Percentiles rank a stretch among this genome's conserved stretches.
These are phyloP conservation scores for sunflower (Helianthus annuus) DNA, from an alignment of 129 eudicot genomes.

Conservation along the genomic window HanXRQr2.0-SUNRISE NC_035439.2:26131517-26132016, in stretches of 20 bases:
- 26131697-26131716: conserved; percentile 73
- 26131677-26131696: conserved; percentile 59
- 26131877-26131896: conserved; percentile 68
- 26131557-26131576: conserved; percentile 45
- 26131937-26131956: conserved; percentile 72
- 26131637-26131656: conserved; percentile 42
- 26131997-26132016: conserved; percentile 77
- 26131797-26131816: conserved; percentile 65
- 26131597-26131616: conserved; percentile 66
- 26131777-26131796: conserved; percentile 77
- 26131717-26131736: conserved; percentile 73
- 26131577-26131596: conserved; percentile 57
- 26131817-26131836: conserved; percentile 66
- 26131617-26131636: conserved; percentile 54
- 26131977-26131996: conserved; percentile 62
- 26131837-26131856: conserved; percentile 47
- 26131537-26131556: conserved; percentile 53
- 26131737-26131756: conserved; percentile 52
- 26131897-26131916: conserved; percentile 65
- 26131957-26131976: conserved; percentile 58
- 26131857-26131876: conserved; percentile 76
- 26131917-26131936: conserved; percentile 58
- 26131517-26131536: conserved; percentile 75
- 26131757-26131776: conserved; percentile 58
- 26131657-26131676: conserved; percentile 66